Evolutionary conservation across 768 basidiomycete genomes (phyloP).

Genomic region (Termitomyces heimii): DNA sequence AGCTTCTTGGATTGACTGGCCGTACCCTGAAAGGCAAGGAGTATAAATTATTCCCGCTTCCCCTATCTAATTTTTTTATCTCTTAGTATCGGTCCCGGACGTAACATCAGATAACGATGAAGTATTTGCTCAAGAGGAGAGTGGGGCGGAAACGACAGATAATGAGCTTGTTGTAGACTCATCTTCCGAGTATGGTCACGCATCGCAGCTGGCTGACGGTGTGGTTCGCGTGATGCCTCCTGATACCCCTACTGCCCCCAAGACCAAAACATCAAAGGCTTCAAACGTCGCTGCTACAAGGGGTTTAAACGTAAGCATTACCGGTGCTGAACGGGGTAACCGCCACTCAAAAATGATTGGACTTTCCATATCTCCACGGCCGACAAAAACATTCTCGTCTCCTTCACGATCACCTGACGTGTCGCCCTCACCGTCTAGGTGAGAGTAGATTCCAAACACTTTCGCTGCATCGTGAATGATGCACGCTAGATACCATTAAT

Average conservation of each 20-base stretch:
- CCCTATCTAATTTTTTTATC: constrained; percentile 14
- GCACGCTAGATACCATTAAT: constrained; percentile 14
- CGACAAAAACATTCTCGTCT: constrained; percentile 19
- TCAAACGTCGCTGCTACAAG: constrained; percentile 58
- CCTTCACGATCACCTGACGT: constrained; percentile 27
- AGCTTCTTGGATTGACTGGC: constrained; percentile 72
- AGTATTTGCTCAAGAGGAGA: constrained; percentile 62
- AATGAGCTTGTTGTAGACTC: constrained; percentile 47
- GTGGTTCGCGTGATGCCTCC: constrained; percentile 31
- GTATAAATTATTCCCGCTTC: background rate
- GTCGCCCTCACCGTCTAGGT: constrained; percentile 18
- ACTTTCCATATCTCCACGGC: constrained; percentile 52
- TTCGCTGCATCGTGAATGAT: constrained; percentile 5
- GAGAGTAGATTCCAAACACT: constrained; percentile 13
- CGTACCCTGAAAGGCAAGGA: constrained; percentile 55
- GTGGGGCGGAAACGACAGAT: constrained; percentile 68
- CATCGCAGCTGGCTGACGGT: constrained; percentile 15
- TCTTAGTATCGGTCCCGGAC: constrained; percentile 47
- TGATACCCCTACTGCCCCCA: constrained; percentile 33
- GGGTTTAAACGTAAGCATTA: constrained; percentile 62
- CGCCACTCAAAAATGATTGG: constrained; percentile 62
- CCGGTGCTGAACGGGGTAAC: constrained; percentile 46
- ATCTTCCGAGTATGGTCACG: constrained; percentile 37
- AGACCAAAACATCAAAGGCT: constrained; percentile 43
- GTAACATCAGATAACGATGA: constrained; percentile 67